Evolutionary conservation across 176 grass and related monocot species (phyloP).

Genomic region (Ananas comosus): DNA sequence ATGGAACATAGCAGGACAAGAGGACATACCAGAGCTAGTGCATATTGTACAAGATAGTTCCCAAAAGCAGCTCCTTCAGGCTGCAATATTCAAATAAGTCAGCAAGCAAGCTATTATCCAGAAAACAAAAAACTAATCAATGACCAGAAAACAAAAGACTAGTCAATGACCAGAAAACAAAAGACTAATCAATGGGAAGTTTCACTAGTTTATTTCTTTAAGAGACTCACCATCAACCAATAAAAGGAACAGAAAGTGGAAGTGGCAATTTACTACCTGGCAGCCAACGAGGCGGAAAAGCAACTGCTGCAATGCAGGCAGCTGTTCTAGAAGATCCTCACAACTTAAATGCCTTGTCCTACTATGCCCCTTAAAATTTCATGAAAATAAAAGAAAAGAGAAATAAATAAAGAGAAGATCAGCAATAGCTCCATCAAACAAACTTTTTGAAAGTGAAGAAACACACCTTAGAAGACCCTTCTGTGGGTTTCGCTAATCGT

Average conservation of each 20-base stretch:
- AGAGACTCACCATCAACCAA: background rate
- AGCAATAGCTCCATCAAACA: background rate
- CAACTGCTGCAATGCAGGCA: conserved; percentile 80
- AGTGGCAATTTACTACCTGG: conserved; percentile 31
- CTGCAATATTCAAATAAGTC: conserved; percentile 30
- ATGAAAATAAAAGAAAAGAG: background rate
- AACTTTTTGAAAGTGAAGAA: background rate
- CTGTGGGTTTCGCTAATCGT: conserved; percentile 42
- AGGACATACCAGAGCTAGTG: conserved; percentile 54
- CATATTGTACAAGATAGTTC: conserved; percentile 84
- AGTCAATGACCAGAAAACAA: background rate
- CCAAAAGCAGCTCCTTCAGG: conserved; percentile 82
- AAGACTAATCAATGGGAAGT: background rate
- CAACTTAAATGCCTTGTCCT: conserved; percentile 70
- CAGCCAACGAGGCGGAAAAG: conserved; percentile 74
- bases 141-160: background rate
- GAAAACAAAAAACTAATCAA: background rate
- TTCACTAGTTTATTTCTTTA: background rate
- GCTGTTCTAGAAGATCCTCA: conserved; percentile 66
- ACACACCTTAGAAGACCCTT: conserved; percentile 50
- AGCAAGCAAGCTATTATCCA: conserved; percentile 7
- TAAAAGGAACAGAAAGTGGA: background rate
- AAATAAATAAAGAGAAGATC: background rate
- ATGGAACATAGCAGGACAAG: background rate
- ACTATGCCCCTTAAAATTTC: conserved; percentile 58